Percentiles rank a stretch among this genome's conserved stretches.
phyloP scores from a whole-genome alignment of 2,329 filamentous ascomycete species.

The Calonectria hawksworthii region DNA sequence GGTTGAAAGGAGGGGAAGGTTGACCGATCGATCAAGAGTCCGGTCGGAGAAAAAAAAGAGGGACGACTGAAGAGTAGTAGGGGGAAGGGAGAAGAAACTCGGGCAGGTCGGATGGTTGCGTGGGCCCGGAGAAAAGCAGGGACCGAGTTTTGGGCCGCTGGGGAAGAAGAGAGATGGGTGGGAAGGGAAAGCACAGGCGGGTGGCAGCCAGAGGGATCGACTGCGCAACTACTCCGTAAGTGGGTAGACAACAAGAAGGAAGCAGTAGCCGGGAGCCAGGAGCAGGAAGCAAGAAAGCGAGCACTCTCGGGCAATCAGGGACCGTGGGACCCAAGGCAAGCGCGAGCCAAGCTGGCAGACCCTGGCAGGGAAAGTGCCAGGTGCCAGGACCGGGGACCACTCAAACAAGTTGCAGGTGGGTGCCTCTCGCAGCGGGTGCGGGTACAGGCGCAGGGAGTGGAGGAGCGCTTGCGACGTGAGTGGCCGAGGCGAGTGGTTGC shows the following conservation, averaged over 20 bases:
- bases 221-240: constrained; percentile 3
- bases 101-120: constrained; percentile 30
- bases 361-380: background rate
- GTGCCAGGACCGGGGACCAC: constrained; percentile 9
- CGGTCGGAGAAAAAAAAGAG: constrained; percentile 26
- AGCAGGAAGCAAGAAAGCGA: background rate
- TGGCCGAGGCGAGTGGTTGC: constrained; percentile 1
- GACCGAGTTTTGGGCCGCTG: constrained; percentile 29
- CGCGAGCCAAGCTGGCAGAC: constrained; percentile 3
- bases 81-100: constrained; percentile 28
- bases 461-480: constrained; percentile 1
- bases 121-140: constrained; percentile 36
- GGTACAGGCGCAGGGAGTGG: constrained; percentile 9
- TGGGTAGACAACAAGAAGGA: background rate
- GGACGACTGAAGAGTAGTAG: constrained; percentile 17
- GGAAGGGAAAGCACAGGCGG: background rate
- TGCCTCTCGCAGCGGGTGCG: constrained; percentile 5
- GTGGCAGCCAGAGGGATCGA: background rate
- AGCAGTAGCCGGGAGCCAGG: background rate
- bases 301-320: background rate
- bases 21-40: constrained; percentile 30
- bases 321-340: background rate
- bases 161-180: background rate
- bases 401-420: constrained; percentile 14
- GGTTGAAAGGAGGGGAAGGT: constrained; percentile 10